phyloP scores from a whole-genome alignment of 1,284 basidiomycete genomes.

The Mixia osmundae region DNA sequence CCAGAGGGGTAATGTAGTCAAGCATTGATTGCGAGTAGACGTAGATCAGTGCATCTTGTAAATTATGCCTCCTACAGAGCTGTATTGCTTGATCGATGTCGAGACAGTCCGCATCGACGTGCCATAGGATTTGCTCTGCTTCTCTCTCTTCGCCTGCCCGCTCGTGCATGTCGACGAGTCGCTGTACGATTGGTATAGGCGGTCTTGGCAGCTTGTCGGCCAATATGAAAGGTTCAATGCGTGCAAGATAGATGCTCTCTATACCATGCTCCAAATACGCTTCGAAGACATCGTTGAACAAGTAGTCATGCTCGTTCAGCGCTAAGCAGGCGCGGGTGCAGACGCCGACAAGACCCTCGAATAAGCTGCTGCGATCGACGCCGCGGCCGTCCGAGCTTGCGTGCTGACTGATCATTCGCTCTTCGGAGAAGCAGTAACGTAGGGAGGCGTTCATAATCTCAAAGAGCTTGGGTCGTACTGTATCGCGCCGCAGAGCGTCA shows the following conservation, averaged over 20 bases:
- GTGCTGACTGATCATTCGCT: conserved; percentile 69
- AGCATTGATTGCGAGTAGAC: conserved; percentile 61
- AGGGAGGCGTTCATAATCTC: conserved; percentile 72
- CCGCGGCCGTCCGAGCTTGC: conserved; percentile 48
- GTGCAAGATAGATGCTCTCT: conserved; percentile 57
- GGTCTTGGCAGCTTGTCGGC: conserved; percentile 44
- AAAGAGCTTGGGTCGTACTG: conserved; percentile 52
- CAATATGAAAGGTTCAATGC: conserved; percentile 65
- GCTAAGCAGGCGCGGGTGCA: conserved; percentile 64
- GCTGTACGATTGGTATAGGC: conserved; percentile 59
- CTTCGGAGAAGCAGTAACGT: conserved; percentile 77
- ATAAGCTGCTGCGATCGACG: conserved; percentile 70
- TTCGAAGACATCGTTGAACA: conserved; percentile 84
- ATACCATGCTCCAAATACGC: conserved; percentile 68
- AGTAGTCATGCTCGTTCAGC: conserved; percentile 52
- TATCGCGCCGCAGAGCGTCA: conserved; percentile 30
- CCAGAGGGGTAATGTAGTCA: conserved; percentile 73
- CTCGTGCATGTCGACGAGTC: conserved; percentile 54
- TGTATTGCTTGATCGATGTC: conserved; percentile 83
- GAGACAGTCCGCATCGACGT: conserved; percentile 69
- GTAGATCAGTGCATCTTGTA: conserved; percentile 88
- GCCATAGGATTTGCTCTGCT: conserved; percentile 81
- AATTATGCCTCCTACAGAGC: conserved; percentile 52
- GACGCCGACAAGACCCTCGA: conserved; percentile 60
- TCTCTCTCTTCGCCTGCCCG: conserved; percentile 44